Evolutionary conservation across 495 filamentous ascomycete genomes (phyloP).

Genomic region (Parachaetomium inaequale): DNA sequence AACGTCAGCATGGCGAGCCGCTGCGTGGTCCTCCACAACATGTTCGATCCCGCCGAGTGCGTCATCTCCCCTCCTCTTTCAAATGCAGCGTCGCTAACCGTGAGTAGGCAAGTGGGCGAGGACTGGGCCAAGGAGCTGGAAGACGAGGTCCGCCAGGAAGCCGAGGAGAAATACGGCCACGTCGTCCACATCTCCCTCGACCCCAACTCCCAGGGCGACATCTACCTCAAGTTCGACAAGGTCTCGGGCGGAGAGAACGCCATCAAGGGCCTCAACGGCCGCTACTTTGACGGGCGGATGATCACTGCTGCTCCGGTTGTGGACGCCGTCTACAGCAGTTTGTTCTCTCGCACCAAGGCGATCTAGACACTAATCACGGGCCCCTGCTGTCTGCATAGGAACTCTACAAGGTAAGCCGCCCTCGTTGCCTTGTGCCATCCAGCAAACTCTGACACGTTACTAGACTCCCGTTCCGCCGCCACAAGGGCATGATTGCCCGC

Average conservation of each 20-base stretch:
- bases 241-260: conserved; percentile 94
- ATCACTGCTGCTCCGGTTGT: conserved; percentile 94
- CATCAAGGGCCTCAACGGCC: conserved; percentile 93
- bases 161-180: conserved; percentile 92
- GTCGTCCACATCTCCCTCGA: conserved; percentile 97
- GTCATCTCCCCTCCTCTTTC: conserved; percentile 34
- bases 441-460: not conserved
- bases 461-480: conserved; percentile 1
- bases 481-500: not conserved
- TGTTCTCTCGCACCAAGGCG: conserved; percentile 84
- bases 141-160: conserved; percentile 90
- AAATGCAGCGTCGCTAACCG: conserved; percentile 41
- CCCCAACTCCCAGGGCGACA: conserved; percentile 88
- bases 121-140: conserved; percentile 90
- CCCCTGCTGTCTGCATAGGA: conserved; percentile 39
- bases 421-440: not conserved
- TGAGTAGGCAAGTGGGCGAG: conserved; percentile 74
- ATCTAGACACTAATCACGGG: conserved; percentile 55
- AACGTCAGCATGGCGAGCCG: conserved; percentile 91
- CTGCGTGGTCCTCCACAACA: conserved; percentile 90
- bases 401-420: conserved; percentile 31
- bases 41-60: conserved; percentile 91
- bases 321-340: conserved; percentile 95
- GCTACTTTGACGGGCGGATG: conserved; percentile 86
- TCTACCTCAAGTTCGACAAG: conserved; percentile 97